phyloP scores from a whole-genome alignment of 257 asterid genomes.

The Solanum chiquidenum region DNA sequence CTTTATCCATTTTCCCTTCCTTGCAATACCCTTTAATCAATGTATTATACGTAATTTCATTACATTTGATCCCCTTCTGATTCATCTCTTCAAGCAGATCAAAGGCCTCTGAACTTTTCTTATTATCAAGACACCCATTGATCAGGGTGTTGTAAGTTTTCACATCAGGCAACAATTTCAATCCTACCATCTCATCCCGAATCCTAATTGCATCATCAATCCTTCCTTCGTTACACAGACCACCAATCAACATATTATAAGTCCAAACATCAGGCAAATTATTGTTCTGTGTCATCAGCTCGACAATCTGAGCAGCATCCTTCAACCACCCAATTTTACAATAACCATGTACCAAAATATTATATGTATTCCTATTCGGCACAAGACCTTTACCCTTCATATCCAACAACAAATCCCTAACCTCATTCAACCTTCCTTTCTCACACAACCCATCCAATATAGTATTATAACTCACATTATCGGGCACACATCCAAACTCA shows the following conservation, averaged over 20 bases:
- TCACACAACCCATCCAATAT: too few species aligned
- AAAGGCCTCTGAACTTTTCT: neutral
- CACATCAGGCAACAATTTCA: neutral
- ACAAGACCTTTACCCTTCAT: too few species aligned
- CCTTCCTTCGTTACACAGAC: neutral
- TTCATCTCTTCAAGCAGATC: neutral
- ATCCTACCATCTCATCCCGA: neutral
- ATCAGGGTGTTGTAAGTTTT: neutral
- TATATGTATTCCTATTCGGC: too few species aligned
- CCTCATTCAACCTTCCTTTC: too few species aligned
- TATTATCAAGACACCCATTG: neutral
- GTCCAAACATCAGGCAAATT: neutral
- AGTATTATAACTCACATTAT: too few species aligned
- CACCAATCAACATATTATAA: neutral
- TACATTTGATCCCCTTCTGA: neutral
- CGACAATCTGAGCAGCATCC: neutral
- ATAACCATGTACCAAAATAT: too few species aligned
- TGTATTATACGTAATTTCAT: neutral
- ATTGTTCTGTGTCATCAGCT: neutral
- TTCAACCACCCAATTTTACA: too few species aligned
- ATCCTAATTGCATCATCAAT: neutral
- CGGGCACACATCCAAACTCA: too few species aligned
- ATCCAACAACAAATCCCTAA: too few species aligned
- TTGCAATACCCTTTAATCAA: neutral
- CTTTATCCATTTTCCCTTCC: neutral